A percentile compares a stretch with the other conserved stretches of the same genome.
phyloP scores from a whole-genome alignment of 768 basidiomycete genomes.

The Stropharia rugosoannulata region DNA sequence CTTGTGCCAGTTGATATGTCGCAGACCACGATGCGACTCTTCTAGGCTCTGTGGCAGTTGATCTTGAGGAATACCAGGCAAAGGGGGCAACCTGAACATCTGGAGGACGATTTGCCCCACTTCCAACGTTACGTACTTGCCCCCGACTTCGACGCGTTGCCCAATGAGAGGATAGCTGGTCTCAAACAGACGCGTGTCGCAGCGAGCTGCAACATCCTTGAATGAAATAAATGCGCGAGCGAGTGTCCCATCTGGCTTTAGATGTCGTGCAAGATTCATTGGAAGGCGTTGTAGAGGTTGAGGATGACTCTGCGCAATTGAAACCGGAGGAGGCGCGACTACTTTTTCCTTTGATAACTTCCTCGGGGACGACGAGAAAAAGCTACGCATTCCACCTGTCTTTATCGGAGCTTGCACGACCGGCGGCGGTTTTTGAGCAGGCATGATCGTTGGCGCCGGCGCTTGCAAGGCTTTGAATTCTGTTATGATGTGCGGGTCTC shows the following conservation, averaged over 20 bases:
- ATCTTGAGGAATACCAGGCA: slow-evolving; percentile 77
- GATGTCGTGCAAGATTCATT: slow-evolving; percentile 79
- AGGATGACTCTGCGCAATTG: slow-evolving; percentile 34
- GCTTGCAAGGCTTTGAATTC: slow-evolving; percentile 69
- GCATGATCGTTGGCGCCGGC: slow-evolving; percentile 33
- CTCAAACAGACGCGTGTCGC: slow-evolving; percentile 85
- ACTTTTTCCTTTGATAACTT: slow-evolving; percentile 51
- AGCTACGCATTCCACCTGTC: slow-evolving; percentile 65
- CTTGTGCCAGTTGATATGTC: slow-evolving; percentile 93
- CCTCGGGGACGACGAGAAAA: slow-evolving; percentile 77
- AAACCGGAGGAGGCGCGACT: slow-evolving; percentile 37
- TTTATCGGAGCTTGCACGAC: slow-evolving; percentile 52
- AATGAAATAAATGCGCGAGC: slow-evolving; percentile 88
- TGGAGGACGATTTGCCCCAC: slow-evolving; percentile 89
- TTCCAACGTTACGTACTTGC: slow-evolving; percentile 62
- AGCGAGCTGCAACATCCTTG: slow-evolving; percentile 80
- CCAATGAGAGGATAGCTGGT: slow-evolving; percentile 81
- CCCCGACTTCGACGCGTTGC: slow-evolving; percentile 58
- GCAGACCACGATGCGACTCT: slow-evolving; percentile 84
- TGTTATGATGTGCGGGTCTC: slow-evolving; percentile 80
- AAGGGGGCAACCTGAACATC: slow-evolving; percentile 84
- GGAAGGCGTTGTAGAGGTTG: slow-evolving; percentile 44
- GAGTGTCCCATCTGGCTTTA: slow-evolving; percentile 84
- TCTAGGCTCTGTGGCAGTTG: slow-evolving; percentile 91
- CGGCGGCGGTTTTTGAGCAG: slow-evolving; percentile 31